Evolutionary conservation across 805 yeast species (phyloP).

Genomic region (Candida ficus): DNA sequence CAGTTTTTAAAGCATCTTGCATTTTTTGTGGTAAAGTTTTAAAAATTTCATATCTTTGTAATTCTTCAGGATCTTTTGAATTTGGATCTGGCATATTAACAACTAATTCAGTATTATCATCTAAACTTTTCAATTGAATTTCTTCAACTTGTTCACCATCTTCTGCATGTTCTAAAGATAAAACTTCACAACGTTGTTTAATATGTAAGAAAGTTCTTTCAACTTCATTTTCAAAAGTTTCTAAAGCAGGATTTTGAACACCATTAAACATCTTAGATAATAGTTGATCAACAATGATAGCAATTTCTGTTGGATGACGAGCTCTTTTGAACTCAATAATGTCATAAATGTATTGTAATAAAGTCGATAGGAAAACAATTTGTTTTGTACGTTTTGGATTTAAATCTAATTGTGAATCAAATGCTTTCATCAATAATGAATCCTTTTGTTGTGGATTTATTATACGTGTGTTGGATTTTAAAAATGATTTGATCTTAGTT

Average conservation of each 20-base stretch:
- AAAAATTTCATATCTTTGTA: constrained; percentile 47
- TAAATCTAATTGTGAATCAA: constrained; percentile 70
- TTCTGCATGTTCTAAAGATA: constrained; percentile 45
- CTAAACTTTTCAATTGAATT: constrained; percentile 84
- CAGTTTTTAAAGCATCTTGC: constrained; percentile 72
- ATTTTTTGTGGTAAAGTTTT: constrained; percentile 52
- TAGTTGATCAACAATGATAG: constrained; percentile 56
- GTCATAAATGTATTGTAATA: constrained; percentile 64
- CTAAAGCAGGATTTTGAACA: constrained; percentile 51
- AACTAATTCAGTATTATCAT: constrained; percentile 70
- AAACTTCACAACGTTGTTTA: constrained; percentile 62
- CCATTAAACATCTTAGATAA: constrained; percentile 50
- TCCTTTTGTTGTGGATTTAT: constrained; percentile 84
- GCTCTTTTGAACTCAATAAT: constrained; percentile 33
- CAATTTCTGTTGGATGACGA: constrained; percentile 28
- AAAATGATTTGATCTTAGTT: constrained; percentile 43
- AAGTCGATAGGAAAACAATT: constrained; percentile 73
- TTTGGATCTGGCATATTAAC: constrained; percentile 62
- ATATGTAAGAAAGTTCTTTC: constrained; percentile 73
- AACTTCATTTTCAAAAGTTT: constrained; percentile 70
- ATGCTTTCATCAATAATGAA: constrained; percentile 87
- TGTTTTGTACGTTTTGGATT: constrained; percentile 50
- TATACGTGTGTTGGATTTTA: constrained; percentile 55
- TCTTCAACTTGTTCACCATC: constrained; percentile 52
- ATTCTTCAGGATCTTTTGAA: constrained; percentile 39